Evolutionary conservation across 306 rosid species (phyloP), one percentile per base, ranked within the genome.

Genomic region (Cucurbita moschata): DNA sequence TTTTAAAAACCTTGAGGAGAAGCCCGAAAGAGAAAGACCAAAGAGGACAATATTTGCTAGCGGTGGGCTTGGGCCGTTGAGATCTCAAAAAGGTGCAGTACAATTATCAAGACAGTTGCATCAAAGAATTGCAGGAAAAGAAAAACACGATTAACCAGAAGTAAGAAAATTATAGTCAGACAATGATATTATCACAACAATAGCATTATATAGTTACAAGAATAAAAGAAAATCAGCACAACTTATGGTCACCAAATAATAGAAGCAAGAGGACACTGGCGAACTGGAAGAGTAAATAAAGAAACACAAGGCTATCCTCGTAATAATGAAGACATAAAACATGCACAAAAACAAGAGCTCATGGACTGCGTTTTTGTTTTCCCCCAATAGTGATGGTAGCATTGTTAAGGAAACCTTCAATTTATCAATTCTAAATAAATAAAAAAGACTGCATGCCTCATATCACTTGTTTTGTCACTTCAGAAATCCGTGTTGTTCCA

Each of bases 391-490:
- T 43, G 42, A 23, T 14, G n/a, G 40, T 46, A 4, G 16, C 39
- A 38, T 53, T 7, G 66, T 69, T 7, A 15, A 73, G 75, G 4
- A 72, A 71, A 73, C 42, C 19, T 30, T 18, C 67, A 76, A 67
- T 72, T 59, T 23, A 49, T 66, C 39, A 10, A 65, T 4, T 71
- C 56, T 81, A 53, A 21, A 58, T 68, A 50, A 15, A 50, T 13
- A 50, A 50, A 60, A 44, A 75, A 59, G 46, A 77, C 38, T 71
- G 40, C 87, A 51, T 88, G 91, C 96, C 79, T 89, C 85, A 43
- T 79, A 77, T 94, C 97, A 73, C 86, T 90, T 49, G 60, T 84
- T 84, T 87, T 85, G 90, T 91, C 99, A 96, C 96, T 83, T 89
- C 99, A n/a, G 97, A 89, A 81, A 89, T 67, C 75, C 97, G 83